Evolutionary conservation across 2,329 filamentous ascomycete genomes (phyloP).

Genomic region (Tolypocladium paradoxum): DNA sequence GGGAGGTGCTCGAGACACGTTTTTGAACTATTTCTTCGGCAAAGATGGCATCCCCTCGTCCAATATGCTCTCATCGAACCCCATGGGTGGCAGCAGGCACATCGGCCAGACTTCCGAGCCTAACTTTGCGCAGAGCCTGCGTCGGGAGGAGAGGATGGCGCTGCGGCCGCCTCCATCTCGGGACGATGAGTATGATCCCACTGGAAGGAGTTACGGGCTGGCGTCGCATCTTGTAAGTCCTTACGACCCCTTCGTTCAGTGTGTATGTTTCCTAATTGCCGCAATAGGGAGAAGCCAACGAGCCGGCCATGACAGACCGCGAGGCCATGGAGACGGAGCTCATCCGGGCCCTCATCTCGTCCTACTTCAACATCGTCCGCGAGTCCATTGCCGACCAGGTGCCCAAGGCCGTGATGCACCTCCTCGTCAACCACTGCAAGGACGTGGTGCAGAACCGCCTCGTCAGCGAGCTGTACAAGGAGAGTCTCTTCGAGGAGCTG

Average conservation of each 20-base stretch:
- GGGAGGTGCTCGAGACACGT: conserved; percentile 70
- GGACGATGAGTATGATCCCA: conserved; percentile 33
- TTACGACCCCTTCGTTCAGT: background rate
- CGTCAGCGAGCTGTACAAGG: conserved; percentile 91
- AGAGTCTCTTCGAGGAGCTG: conserved; percentile 80
- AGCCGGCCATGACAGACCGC: conserved; percentile 85
- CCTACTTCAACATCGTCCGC: conserved; percentile 98
- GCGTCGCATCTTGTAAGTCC: conserved; percentile 50
- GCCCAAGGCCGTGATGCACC: conserved; percentile 97
- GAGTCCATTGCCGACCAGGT: conserved; percentile 98
- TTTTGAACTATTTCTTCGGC: conserved; percentile 97
- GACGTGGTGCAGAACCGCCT: conserved; percentile 95
- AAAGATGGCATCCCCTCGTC: conserved; percentile 61
- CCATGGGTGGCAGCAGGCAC: conserved; percentile 40
- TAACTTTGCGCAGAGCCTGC: conserved; percentile 73
- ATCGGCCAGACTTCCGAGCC: conserved; percentile 71
- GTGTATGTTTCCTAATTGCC: conserved; percentile 4
- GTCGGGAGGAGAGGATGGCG: conserved; percentile 52
- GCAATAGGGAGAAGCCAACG: conserved; percentile 47
- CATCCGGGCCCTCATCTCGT: conserved; percentile 90
- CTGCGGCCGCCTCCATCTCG: conserved; percentile 36
- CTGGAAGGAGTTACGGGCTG: conserved; percentile 25
- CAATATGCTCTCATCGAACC: conserved; percentile 24
- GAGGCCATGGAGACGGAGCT: conserved; percentile 97
- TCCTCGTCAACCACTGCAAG: conserved; percentile 96